Conservation (phyloP, 2,329 filamentous ascomycete species). For the Claviceps arundinis region DNA sequence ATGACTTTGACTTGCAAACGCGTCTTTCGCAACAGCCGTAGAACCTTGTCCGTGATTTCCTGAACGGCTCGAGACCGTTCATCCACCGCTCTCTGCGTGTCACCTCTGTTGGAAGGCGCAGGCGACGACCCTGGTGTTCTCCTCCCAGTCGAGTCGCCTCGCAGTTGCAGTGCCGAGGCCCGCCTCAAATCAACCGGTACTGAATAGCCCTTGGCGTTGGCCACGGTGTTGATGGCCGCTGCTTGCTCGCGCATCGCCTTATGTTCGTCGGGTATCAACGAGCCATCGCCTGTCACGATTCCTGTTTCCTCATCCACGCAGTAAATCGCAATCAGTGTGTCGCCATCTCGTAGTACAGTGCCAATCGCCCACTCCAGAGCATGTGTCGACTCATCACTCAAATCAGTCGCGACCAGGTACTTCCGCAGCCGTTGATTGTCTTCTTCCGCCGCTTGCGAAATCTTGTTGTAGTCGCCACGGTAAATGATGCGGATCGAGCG, state of each 20-base stretch:
- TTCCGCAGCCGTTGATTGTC: constrained; percentile 70
- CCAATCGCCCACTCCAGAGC: constrained; percentile 96
- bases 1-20: constrained; percentile 84
- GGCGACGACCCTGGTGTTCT: constrained; percentile 30
- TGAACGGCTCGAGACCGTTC: constrained; percentile 73
- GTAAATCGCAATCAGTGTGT: constrained; percentile 86
- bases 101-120: constrained; percentile 33
- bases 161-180: constrained; percentile 14
- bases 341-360: constrained; percentile 83
- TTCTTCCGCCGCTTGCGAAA: constrained; percentile 66
- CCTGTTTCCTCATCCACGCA: constrained; percentile 80
- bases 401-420: constrained; percentile 89
- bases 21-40: constrained; percentile 81
- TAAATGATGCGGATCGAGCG: constrained; percentile 82
- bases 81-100: constrained; percentile 51
- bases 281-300: constrained; percentile 33
- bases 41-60: constrained; percentile 69
- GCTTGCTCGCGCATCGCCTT: constrained; percentile 66
- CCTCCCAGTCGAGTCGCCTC: constrained; percentile 17
- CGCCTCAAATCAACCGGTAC: constrained; percentile 20
- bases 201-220: constrained; percentile 24
- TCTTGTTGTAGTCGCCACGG: constrained; percentile 68
- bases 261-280: constrained; percentile 55
- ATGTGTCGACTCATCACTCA: constrained; percentile 88
- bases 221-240: constrained; percentile 53